A percentile compares a stretch with the other conserved stretches of the same genome.
phyloP scores from a whole-genome alignment of 140 eudicot genomes.

The Stevia rebaudiana region DNA sequence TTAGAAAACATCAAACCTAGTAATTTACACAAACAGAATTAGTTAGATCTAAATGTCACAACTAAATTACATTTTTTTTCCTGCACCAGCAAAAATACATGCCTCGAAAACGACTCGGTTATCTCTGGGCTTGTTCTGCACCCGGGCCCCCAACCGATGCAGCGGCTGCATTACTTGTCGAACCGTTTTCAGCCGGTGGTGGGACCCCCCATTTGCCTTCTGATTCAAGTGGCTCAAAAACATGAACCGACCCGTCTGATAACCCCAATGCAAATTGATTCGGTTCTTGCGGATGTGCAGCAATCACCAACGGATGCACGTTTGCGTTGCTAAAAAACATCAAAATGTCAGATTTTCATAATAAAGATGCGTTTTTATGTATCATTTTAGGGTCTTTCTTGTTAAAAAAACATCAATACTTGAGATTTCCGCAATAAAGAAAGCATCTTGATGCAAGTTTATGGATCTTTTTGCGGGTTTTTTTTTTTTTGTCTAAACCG shows the following conservation, averaged over 20 bases:
- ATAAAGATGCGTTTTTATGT: neutral
- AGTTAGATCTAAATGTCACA: constrained; percentile 28
- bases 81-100: constrained; percentile 20
- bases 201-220: constrained; percentile 84
- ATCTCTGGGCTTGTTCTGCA: constrained; percentile 65
- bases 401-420: constrained; percentile 2
- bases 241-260: constrained; percentile 72
- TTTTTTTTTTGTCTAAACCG: neutral
- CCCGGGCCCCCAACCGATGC: constrained; percentile 49
- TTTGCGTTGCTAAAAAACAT: constrained; percentile 42
- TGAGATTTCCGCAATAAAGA: neutral
- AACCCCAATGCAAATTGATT: constrained; percentile 77
- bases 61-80: constrained; percentile 25
- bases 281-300: constrained; percentile 82
- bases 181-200: constrained; percentile 61
- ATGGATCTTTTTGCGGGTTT: neutral
- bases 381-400: neutral
- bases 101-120: constrained; percentile 16
- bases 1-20: constrained; percentile 18
- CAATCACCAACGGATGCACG: constrained; percentile 68
- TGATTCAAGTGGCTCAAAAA: constrained; percentile 71
- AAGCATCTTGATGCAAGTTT: neutral
- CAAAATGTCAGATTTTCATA: neutral
- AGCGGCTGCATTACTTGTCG: constrained; percentile 45
- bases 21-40: constrained; percentile 31